A percentile compares a stretch with the other conserved stretches of the same genome.
phyloP scores from a whole-genome alignment of 2,329 filamentous ascomycete species.

The Pseudogymnoascus pannorum region DNA sequence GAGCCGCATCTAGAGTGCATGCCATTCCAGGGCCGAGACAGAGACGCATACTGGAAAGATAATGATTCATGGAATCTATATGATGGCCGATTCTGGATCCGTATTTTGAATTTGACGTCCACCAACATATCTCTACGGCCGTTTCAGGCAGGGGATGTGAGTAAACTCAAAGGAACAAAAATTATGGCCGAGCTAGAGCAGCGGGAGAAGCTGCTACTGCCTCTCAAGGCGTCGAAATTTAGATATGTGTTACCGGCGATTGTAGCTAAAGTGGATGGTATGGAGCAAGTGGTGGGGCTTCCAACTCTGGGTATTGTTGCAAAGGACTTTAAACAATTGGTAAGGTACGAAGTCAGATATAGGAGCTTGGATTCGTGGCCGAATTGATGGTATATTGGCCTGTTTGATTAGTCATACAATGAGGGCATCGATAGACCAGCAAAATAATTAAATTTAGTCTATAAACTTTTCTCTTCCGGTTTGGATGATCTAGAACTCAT shows the following conservation, averaged over 20 bases:
- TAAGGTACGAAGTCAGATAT: slow-evolving; percentile 23
- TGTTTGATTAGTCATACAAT: background rate
- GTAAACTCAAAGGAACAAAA: slow-evolving; percentile 12
- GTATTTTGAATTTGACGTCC: slow-evolving; percentile 27
- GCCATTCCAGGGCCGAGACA: slow-evolving; percentile 27
- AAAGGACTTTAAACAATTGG: background rate
- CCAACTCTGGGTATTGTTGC: slow-evolving; percentile 21
- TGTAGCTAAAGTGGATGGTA: slow-evolving; percentile 6
- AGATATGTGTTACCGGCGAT: slow-evolving; percentile 24
- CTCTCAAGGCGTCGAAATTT: slow-evolving; percentile 17
- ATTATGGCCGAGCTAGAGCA: background rate
- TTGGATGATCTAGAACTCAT: background rate
- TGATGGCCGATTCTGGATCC: slow-evolving; percentile 58
- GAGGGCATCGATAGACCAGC: background rate
- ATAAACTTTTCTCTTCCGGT: background rate
- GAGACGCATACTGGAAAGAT: slow-evolving; percentile 12
- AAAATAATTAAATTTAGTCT: slow-evolving; percentile 7
- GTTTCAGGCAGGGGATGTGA: slow-evolving; percentile 16
- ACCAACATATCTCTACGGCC: slow-evolving; percentile 16
- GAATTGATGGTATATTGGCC: background rate
- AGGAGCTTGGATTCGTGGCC: slow-evolving; percentile 19
- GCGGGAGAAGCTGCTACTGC: background rate
- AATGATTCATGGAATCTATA: slow-evolving; percentile 31
- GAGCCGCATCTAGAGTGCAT: slow-evolving; percentile 40
- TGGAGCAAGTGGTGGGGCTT: slow-evolving; percentile 20